These are phyloP conservation scores for Pichia heedii DNA, from an alignment of 805 yeast genomes.

Conservation along the genomic window DNA sequence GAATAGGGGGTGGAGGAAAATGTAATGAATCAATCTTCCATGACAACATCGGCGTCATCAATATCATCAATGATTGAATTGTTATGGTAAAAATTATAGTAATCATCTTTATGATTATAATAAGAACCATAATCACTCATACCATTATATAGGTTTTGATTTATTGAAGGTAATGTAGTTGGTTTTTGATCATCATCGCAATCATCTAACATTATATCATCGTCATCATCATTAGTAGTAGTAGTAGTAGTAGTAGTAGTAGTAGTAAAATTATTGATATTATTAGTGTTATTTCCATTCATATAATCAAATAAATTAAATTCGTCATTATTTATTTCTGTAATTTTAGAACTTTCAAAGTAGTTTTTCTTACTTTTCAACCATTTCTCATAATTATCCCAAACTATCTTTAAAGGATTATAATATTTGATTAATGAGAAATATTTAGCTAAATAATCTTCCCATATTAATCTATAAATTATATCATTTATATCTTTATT, in stretches of 20 bases:
- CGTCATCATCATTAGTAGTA: constrained; percentile 9
- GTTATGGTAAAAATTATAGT: background rate
- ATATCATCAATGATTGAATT: constrained; percentile 1
- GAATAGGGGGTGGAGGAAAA: too few relatives aligned
- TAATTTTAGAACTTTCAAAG: background rate
- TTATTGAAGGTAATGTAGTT: background rate
- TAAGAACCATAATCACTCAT: constrained; percentile 14
- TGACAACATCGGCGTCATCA: constrained; percentile 7
- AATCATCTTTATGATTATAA: constrained; percentile 9
- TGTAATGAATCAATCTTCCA: constrained; percentile 3
- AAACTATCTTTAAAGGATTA: constrained; percentile 12
- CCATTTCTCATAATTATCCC: constrained; percentile 11
- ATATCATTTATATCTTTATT: constrained; percentile 3
- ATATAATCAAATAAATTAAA: background rate
- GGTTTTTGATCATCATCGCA: background rate
- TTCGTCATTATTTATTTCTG: background rate
- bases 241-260: too few relatives aligned
- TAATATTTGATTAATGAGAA: constrained; percentile 13
- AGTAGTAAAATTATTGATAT: background rate
- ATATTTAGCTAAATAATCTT: constrained; percentile 13
- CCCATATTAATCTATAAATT: constrained; percentile 10
- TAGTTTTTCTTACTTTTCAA: background rate
- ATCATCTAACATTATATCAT: constrained; percentile 2
- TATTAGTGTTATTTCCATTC: background rate
- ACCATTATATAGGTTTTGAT: constrained; percentile 5